These are phyloP conservation scores for Xylaria castorea DNA, from an alignment of 495 filamentous ascomycete species.

Conservation along the genomic window DNA sequence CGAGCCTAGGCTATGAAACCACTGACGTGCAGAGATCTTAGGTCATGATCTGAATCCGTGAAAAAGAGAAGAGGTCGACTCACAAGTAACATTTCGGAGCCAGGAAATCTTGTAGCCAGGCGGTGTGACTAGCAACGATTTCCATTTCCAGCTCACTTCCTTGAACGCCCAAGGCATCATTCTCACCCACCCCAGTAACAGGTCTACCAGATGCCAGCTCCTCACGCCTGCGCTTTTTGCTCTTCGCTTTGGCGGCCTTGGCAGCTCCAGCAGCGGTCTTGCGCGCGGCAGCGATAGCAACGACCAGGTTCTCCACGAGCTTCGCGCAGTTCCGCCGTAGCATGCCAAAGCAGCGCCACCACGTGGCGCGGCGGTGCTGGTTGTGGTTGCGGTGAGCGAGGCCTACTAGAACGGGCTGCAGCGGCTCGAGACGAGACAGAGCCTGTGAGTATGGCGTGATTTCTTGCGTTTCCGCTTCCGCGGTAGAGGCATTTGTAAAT, in stretches of 20 bases:
- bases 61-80: slow-evolving; percentile 15
- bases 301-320: slow-evolving; percentile 53
- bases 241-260: slow-evolving; percentile 25
- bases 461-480: background rate
- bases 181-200: background rate
- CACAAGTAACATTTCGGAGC: slow-evolving; percentile 44
- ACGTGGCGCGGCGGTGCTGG: slow-evolving; percentile 73
- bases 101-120: slow-evolving; percentile 44
- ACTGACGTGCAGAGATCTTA: background rate
- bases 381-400: slow-evolving; percentile 82
- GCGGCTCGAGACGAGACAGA: slow-evolving; percentile 38
- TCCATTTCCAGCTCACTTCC: background rate
- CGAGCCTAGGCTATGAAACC: background rate
- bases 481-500: background rate
- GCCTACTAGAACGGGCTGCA: slow-evolving; percentile 61
- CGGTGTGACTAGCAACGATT: slow-evolving; percentile 31
- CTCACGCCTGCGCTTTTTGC: slow-evolving; percentile 28
- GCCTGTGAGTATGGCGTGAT: slow-evolving; percentile 20
- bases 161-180: background rate
- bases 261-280: slow-evolving; percentile 21
- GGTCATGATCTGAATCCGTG: background rate
- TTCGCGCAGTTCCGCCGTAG: slow-evolving; percentile 67
- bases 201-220: slow-evolving; percentile 15
- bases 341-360: slow-evolving; percentile 75
- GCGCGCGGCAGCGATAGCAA: slow-evolving; percentile 22